A percentile compares a stretch with the other conserved stretches of the same genome.
Evolutionary conservation across 108 stramenopile species (phyloP).

Genomic region (Nitzschia sp.): DNA sequence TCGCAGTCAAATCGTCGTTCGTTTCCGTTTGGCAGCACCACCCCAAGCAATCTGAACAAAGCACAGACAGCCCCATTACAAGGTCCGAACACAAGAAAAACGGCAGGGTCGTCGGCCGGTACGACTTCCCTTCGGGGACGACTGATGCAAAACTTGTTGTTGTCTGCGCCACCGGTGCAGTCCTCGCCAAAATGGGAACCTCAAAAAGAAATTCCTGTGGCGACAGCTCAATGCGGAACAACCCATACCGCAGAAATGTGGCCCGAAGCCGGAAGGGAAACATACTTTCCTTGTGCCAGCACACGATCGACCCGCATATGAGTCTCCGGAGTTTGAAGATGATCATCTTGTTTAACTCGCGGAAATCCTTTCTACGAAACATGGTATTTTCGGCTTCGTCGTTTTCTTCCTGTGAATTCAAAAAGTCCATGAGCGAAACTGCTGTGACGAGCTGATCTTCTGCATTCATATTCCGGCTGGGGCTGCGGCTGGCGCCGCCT

Average conservation of each 20-base stretch:
- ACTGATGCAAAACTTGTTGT: not conserved
- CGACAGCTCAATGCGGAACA: constrained; percentile 2
- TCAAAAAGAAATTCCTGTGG: constrained; percentile 25
- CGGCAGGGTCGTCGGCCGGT: not conserved
- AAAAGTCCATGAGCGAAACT: not conserved
- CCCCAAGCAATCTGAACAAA: not conserved
- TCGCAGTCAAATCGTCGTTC: not conserved
- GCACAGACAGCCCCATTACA: not conserved
- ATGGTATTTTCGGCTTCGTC: constrained; percentile 10
- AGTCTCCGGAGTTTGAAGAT: not conserved
- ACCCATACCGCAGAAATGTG: not conserved
- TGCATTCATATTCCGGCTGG: constrained; percentile 4
- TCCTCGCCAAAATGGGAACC: constrained; percentile 18
- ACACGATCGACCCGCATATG: not conserved
- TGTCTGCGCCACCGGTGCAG: not conserved
- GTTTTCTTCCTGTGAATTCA: not conserved
- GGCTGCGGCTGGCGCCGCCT: not conserved
- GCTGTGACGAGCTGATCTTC: not conserved
- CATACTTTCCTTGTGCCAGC: not conserved
- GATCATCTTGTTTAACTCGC: constrained; percentile 5
- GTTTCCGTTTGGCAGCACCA: not conserved
- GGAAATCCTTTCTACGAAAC: not conserved
- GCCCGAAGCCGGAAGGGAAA: too few relatives aligned
- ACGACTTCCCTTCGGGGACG: not conserved
- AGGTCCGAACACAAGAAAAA: not conserved